Percentiles rank a stretch among this genome's conserved stretches.
phyloP scores from a whole-genome alignment of 495 filamentous ascomycete species.

The Parachaetomium inaequale region DNA sequence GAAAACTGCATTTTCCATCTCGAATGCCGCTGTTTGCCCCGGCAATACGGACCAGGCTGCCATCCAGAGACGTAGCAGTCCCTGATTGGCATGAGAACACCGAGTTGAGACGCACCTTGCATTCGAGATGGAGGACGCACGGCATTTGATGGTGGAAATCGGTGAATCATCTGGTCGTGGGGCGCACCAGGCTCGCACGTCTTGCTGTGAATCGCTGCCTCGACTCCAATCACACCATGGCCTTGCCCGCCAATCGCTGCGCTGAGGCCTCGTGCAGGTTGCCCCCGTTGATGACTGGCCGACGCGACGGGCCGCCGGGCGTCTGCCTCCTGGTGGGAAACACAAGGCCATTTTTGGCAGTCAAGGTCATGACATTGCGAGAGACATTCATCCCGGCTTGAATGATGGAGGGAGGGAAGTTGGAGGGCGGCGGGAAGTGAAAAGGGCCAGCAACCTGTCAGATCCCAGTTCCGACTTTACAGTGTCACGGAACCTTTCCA shows the following conservation, averaged over 20 bases:
- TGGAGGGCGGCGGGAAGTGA: not conserved
- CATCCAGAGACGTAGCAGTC: conserved; percentile 11
- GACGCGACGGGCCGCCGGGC: conserved; percentile 3
- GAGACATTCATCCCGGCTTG: not conserved
- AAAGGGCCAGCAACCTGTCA: not conserved
- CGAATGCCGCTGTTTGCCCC: conserved; percentile 7
- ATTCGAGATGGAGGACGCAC: conserved; percentile 9
- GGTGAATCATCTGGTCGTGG: not conserved
- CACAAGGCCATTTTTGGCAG: conserved; percentile 13
- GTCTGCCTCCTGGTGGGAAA: not conserved
- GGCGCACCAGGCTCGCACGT: not conserved
- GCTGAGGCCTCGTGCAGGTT: conserved; percentile 16
- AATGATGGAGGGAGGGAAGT: not conserved
- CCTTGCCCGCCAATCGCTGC: conserved; percentile 13
- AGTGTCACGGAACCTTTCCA: too few species aligned
- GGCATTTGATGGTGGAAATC: not conserved
- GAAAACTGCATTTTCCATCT: not conserved
- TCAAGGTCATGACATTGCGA: not conserved
- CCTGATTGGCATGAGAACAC: conserved; percentile 13
- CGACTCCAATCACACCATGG: not conserved
- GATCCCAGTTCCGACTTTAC: too few species aligned
- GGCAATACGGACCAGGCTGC: not conserved
- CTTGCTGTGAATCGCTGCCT: not conserved
- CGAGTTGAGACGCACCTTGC: not conserved
- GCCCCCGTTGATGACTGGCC: not conserved